Evolutionary conservation across 306 rosid species (phyloP), one percentile per base, ranked within the genome.

Genomic region (Cucurbita argyrosperma): DNA sequence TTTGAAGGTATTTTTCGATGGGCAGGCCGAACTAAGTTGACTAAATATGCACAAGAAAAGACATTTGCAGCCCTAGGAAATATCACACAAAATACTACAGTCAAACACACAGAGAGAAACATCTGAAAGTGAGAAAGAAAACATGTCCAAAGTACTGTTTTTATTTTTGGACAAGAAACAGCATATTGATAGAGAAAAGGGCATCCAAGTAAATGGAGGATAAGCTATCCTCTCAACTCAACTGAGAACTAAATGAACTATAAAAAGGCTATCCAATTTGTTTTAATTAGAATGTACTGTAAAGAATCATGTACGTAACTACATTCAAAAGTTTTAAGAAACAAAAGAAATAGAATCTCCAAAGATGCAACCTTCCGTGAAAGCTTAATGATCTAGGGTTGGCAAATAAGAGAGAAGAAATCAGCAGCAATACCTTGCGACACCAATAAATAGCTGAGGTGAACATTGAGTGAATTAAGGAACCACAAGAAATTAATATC

Each of bases 31-130:
- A 76, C 90, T 83, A 94, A 78, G 81, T 94, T 94, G 85, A 94
- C 92, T 83, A 94, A 74, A 82, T 94, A 91, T 64, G 88, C 99
- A 81, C 97, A 91, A 65, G 97, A 87, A 80, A 94, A 94, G 79
- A 94, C 97, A 85, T 94, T 94, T 26, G 86, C 88, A 1, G 99
- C 96, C 94, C 99, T 94, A 83, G 21, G 49, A 51, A 52, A 74
- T 43, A 74, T 57, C 23, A 74, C 57, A 46, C 67, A 30, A 23
- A 11, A 39, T 56, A 21, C 76, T 21, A 57, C 14, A 57, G 67
- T 73, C 67, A 56, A 56, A 57, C 67, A 57, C 67, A 56, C 12
- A 42, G 35, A 55, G 43, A 42, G 43, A 71, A 71, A 39, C 76
- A 37, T 18, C 52, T 21, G 39, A 43, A 37, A 26, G 55, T 47